Conservation (phyloP, 2,329 filamentous ascomycete genomes). For the Juglanconis oblonga region DNA sequence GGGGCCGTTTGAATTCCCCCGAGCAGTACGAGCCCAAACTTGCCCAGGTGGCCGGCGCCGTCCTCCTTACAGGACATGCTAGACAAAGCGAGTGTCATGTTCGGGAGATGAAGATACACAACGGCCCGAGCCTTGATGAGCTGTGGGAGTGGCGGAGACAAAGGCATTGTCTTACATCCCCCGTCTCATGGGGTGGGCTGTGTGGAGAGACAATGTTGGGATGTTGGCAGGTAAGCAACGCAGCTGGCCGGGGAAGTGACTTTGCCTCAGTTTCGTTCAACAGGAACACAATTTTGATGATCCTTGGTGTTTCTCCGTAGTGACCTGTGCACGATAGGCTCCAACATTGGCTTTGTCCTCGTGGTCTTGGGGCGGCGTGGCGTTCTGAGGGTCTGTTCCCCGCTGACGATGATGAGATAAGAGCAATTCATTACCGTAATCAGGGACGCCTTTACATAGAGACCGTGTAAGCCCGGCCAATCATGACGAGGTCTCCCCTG, state of each 20-base stretch:
- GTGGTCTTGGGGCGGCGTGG: not conserved
- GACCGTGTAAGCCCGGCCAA: not conserved
- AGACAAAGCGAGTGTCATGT: not conserved
- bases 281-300: not conserved
- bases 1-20: too few relatives aligned
- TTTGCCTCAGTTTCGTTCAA: not conserved
- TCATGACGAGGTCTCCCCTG: not conserved
- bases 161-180: not conserved
- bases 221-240: not conserved
- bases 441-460: not conserved
- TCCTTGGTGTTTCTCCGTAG: not conserved
- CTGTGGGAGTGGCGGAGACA: not conserved
- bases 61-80: not conserved
- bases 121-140: not conserved
- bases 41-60: not conserved
- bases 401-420: not conserved
- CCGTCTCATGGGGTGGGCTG: not conserved
- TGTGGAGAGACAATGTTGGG: not conserved
- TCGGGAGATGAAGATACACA: not conserved
- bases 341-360: not conserved
- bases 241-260: not conserved
- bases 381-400: not conserved
- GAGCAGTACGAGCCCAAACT: not conserved
- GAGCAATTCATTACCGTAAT: not conserved
- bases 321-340: not conserved